Percentiles rank a stretch among this genome's conserved stretches.
These are phyloP conservation scores for Penstemon barbatus DNA, from an alignment of 257 asterid genomes.

Conservation along the genomic window DNA sequence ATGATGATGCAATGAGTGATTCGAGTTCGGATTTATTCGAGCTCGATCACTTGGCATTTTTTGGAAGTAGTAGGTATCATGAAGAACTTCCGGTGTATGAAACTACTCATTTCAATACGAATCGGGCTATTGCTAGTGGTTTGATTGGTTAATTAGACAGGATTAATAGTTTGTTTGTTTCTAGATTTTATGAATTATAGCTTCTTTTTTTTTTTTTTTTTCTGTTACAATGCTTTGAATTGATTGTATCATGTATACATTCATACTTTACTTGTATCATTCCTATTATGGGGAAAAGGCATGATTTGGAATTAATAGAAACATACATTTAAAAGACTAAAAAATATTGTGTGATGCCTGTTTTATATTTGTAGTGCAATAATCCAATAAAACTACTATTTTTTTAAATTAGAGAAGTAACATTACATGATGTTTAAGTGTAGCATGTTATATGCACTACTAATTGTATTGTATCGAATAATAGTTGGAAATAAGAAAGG, in stretches of 20 bases:
- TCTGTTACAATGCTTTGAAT: conserved; percentile 25
- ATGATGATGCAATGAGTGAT: conserved; percentile 61
- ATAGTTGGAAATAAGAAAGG: conserved; percentile 32
- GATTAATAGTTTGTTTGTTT: conserved; percentile 8
- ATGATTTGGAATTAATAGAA: conserved; percentile 34
- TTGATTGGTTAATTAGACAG: conserved; percentile 43
- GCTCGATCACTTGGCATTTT: conserved; percentile 60
- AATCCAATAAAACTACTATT: too few relatives aligned
- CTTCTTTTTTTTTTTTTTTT: too few relatives aligned
- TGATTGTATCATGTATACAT: conserved; percentile 26
- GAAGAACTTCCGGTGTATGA: conserved; percentile 89
- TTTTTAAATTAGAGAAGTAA: too few relatives aligned
- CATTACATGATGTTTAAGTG: too few relatives aligned
- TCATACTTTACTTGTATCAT: conserved; percentile 19
- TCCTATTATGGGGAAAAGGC: conserved; percentile 36
- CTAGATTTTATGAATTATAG: conserved; percentile 16
- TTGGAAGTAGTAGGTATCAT: conserved; percentile 48
- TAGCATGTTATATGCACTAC: too few relatives aligned
- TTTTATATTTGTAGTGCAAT: too few relatives aligned
- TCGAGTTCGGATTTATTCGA: conserved; percentile 87
- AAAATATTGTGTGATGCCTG: too few relatives aligned
- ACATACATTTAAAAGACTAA: conserved; percentile 41
- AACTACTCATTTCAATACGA: conserved; percentile 56
- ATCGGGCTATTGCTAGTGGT: conserved; percentile 53
- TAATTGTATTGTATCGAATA: too few relatives aligned